Base-by-base conservation (phyloP, 129 eudicot genomes). In the Erigeron canadensis region DNA sequence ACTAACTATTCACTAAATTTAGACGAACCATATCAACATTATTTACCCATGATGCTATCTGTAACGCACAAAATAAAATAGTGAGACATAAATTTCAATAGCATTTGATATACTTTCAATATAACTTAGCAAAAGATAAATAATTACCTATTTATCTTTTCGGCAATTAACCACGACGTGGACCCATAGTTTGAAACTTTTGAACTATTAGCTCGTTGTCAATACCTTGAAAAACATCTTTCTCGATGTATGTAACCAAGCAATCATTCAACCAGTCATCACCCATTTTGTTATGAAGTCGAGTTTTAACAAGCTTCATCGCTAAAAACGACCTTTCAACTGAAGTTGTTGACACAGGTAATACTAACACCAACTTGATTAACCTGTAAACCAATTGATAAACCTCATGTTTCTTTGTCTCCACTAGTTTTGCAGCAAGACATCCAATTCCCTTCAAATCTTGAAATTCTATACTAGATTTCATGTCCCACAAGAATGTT, bases 251-350 rank as follows among this genome's bases (percentile, higher is more conserved):
- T 23, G 56, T 12, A 17, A 67, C 59, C n/a, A 67, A 9, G 6
- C 42, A 44, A 67, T 67, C 41, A 47, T 16, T 47, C 18, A 67
- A 40, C 72, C 59, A 67, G 4, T 22, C 11, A 42, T 46, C 18
- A 45, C 18, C 58, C 10, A 44, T 43, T 21, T 22, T 23, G 15
- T 48, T 68, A 10, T 4, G 2, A 2, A 47, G 8, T 10, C 18
- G 42, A 48, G 40, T 68, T 0, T 68, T 68, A 5, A 22, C 19
- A 48, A 68, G 2, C 7, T 68, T 47, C 7, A 68, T 68, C 6
- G 46, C 42, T 37, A 61, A 48, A 68, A 68, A 60, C 28, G 72
- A 23, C 18, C 21, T 67, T 50, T 21, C 19, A 8, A 67, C 18
- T 2, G 45, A 44, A 45, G 59, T 2, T 11, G 60, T 67, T 48